Conservation (phyloP, 495 filamentous ascomycete genomes). For the Talaromyces trachyspermus region DNA sequence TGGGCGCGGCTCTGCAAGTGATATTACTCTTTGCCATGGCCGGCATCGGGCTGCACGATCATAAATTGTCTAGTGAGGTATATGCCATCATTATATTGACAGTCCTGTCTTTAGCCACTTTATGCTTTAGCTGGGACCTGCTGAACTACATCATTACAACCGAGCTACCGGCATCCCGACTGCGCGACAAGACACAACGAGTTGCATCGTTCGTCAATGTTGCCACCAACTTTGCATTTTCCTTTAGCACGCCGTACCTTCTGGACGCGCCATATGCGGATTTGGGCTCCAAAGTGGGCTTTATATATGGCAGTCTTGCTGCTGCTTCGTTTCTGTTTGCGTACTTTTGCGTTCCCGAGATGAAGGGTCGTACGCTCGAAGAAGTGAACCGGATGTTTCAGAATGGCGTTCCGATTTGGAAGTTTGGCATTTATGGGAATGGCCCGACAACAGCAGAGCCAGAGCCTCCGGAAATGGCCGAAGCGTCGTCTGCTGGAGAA, state of each 20-base stretch:
- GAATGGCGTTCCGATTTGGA: conserved; percentile 14
- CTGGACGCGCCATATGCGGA: conserved; percentile 23
- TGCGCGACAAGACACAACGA: conserved; percentile 25
- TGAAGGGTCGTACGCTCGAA: conserved; percentile 22
- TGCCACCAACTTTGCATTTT: conserved; percentile 24
- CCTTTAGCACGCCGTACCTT: conserved; percentile 26
- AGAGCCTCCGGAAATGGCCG: too few relatives aligned
- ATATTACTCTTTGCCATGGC: conserved; percentile 9
- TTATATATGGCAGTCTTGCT: conserved; percentile 23
- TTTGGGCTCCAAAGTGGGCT: conserved; percentile 29
- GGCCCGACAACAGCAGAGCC: too few relatives aligned
- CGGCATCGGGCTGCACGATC: conserved; percentile 1
- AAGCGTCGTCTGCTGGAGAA: too few relatives aligned
- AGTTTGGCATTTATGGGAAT: conserved; percentile 12
- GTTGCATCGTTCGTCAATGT: conserved; percentile 23
- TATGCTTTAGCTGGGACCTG: conserved; percentile 13
- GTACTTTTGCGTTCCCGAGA: conserved; percentile 28
- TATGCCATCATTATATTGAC: conserved; percentile 6
- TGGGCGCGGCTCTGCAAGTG: conserved; percentile 6
- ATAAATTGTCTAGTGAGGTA: not conserved
- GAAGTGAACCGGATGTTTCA: conserved; percentile 28
- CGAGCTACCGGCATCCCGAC: conserved; percentile 12
- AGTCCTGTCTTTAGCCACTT: conserved; percentile 7
- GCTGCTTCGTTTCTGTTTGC: conserved; percentile 15
- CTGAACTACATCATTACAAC: conserved; percentile 16